Evolutionary conservation across 2,329 filamentous ascomycete genomes (phyloP).

Genomic region (Whalleya microplaca): DNA sequence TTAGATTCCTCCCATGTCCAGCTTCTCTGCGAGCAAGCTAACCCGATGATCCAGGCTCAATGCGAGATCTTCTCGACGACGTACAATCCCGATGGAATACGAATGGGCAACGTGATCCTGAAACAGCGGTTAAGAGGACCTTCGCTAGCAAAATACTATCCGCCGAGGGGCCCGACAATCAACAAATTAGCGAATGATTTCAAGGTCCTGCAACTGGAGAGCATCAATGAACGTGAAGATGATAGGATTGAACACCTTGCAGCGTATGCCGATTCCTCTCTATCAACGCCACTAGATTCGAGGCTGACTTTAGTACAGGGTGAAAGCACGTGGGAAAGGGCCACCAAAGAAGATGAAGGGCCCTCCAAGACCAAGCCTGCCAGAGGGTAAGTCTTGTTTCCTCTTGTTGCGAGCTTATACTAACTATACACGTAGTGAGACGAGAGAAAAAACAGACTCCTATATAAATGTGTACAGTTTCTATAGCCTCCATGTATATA

Average conservation of each 20-base stretch:
- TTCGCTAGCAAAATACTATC: constrained; percentile 84
- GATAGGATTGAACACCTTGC: constrained; percentile 77
- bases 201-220: constrained; percentile 68
- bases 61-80: constrained; percentile 90
- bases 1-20: constrained; percentile 38
- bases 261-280: constrained; percentile 51
- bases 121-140: constrained; percentile 88
- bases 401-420: background rate
- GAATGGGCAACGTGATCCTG: constrained; percentile 89
- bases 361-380: too few species aligned
- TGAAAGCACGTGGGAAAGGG: constrained; percentile 82
- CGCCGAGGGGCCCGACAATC: constrained; percentile 62
- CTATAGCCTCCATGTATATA: constrained; percentile 18
- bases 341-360: constrained; percentile 86
- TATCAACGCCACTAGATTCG: constrained; percentile 19
- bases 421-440: constrained; percentile 18
- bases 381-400: constrained; percentile 23
- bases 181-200: constrained; percentile 75
- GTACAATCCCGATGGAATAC: constrained; percentile 82
- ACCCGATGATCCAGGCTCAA: constrained; percentile 65
- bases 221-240: constrained; percentile 76
- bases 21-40: constrained; percentile 11
- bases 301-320: constrained; percentile 50
- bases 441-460: background rate
- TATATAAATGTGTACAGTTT: constrained; percentile 24